Conservation (phyloP, 1,284 basidiomycete species). For the Pterulicium gracile region DNA sequence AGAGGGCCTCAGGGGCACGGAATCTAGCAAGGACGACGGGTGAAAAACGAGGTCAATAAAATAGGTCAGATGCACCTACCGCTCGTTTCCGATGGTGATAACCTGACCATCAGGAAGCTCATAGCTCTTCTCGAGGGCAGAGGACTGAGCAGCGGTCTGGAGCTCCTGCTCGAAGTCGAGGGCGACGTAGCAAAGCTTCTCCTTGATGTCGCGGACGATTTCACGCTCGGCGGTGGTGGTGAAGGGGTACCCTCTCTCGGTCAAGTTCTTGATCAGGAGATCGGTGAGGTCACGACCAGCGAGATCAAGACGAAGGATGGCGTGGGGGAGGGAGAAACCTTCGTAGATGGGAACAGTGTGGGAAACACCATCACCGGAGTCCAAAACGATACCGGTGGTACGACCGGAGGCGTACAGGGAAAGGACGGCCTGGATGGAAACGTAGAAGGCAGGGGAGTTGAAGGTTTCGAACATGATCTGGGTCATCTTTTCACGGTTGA, state of each 20-base stretch:
- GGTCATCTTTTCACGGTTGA: conserved; percentile 90
- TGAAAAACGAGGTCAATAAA: conserved; percentile 10
- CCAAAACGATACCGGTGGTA: conserved; percentile 83
- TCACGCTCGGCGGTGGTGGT: conserved; percentile 74
- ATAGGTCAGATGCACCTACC: conserved; percentile 24
- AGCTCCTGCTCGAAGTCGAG: conserved; percentile 84
- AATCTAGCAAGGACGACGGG: conserved; percentile 30
- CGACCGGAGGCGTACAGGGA: conserved; percentile 87
- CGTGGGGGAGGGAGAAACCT: conserved; percentile 73
- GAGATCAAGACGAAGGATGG: conserved; percentile 73
- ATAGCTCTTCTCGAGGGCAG: conserved; percentile 74
- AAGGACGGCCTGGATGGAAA: conserved; percentile 82
- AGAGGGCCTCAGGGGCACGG: conserved; percentile 74
- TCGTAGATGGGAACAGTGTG: conserved; percentile 91
- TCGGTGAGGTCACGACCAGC: conserved; percentile 78
- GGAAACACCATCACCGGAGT: conserved; percentile 84
- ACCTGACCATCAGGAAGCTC: conserved; percentile 81
- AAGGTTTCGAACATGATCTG: conserved; percentile 95
- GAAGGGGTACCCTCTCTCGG: conserved; percentile 78
- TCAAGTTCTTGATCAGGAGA: conserved; percentile 72
- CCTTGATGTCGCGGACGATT: conserved; percentile 83
- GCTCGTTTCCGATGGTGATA: conserved; percentile 78
- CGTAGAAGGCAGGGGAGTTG: conserved; percentile 86
- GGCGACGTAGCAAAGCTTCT: conserved; percentile 83
- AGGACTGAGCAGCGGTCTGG: conserved; percentile 70